Evolutionary conservation across 2,329 filamentous ascomycete genomes (phyloP), one percentile per base, ranked within the genome.

Genomic region (Xylaria arbuscula): DNA sequence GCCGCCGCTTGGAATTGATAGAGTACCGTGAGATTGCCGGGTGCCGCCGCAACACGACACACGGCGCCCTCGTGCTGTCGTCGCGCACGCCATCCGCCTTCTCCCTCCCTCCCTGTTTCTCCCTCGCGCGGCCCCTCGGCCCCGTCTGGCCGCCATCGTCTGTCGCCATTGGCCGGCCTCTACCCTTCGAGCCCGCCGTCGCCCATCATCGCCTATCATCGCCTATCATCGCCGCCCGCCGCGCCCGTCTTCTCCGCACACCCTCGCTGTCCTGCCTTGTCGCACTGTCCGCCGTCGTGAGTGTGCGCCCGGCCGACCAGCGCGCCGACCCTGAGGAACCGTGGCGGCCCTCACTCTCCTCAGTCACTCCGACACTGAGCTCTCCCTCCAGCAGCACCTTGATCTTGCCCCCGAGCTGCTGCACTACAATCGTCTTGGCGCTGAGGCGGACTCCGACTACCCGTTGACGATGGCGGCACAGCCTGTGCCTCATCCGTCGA

Each of bases 391-490:
- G 78, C 87, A 89, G 77, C 86, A 89, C 73, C 83, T 88, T 72
- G 86, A 88, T 72, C 81, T 88, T 71, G 81, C 84, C 64, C 85
- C 85, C 58, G 83, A 85, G 71, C 81, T 88, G 73, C 79, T 84
- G 74, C 82, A 82, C 70, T 87, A 85, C 77, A 81, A 80, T 70
- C 81, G 80, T 76, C 82, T 84, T 79, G 81, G 81, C 74, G 72
- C 80, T 73, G 86, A 88, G 81, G 83, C 81, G 81, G 86, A 86
- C 78, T 79, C 83, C 81, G 86, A 88, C 57, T 72, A 76, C 82
- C 85, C 86, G 80, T 84, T 85, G 88, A 90, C 89, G 85, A 91
- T 91, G 89, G 82, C 82, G 82, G 89, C 89, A 88, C 88, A 90
- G 84, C 82, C 84, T 76, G 88, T 90, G 88, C 88, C 88, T 88